Evolutionary conservation across 129 eudicot genomes (phyloP).

Genomic region (Lactuca sativa): DNA sequence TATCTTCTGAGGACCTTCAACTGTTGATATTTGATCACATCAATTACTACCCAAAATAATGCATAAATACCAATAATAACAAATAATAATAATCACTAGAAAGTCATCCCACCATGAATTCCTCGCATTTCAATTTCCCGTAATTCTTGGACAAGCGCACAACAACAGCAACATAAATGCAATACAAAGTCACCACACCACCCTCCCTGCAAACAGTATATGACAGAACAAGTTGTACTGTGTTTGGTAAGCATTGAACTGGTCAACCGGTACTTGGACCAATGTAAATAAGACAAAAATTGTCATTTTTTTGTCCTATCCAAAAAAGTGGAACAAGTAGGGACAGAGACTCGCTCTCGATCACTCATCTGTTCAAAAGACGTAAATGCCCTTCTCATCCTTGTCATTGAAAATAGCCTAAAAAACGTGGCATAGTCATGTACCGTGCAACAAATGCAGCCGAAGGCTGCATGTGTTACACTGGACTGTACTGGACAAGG

Average conservation of each 20-base stretch:
- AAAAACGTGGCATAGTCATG: no score
- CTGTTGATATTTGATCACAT: conserved; percentile 15
- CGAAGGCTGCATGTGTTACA: no score
- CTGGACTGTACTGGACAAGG: no score
- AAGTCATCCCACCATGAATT: conserved; percentile 40
- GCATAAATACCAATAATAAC: background rate
- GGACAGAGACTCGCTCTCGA: no score
- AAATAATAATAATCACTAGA: background rate
- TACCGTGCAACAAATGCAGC: no score
- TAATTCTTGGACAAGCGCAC: conserved; percentile 86
- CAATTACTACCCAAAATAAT: background rate
- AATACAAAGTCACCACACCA: conserved; percentile 54
- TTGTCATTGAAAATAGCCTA: no score
- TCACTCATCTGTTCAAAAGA: no score
- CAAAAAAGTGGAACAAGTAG: no score
- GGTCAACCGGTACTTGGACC: no score
- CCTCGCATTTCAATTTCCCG: conserved; percentile 68
- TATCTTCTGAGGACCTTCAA: conserved; percentile 54
- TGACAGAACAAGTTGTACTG: background rate
- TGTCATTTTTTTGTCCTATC: no score
- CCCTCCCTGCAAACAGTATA: conserved; percentile 50
- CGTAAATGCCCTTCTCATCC: no score
- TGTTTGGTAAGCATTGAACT: no score
- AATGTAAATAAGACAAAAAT: background rate
- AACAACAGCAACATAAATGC: conserved; percentile 76